phyloP scores from a whole-genome alignment of 2,329 filamentous ascomycete species.

The Diaporthe citrichinensis region DNA sequence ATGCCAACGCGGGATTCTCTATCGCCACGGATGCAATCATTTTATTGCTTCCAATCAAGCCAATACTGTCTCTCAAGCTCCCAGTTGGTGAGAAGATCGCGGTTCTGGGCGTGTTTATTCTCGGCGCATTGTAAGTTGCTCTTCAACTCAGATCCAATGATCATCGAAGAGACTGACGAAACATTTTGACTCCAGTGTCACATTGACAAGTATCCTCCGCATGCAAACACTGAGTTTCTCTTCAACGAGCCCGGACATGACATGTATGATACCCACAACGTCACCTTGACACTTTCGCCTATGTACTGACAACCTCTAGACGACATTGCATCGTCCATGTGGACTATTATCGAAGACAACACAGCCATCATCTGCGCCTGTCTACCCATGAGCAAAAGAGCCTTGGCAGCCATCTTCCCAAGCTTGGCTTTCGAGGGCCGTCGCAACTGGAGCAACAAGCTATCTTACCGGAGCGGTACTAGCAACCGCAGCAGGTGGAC shows the following conservation, averaged over 20 bases:
- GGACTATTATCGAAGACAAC: constrained; percentile 29
- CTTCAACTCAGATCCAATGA: too few relatives aligned
- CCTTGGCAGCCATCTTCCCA: not conserved
- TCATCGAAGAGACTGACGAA: not conserved
- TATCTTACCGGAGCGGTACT: not conserved
- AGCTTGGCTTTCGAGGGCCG: not conserved
- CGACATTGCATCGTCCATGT: constrained; percentile 25
- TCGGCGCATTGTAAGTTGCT: constrained; percentile 7
- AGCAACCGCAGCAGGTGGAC: constrained; percentile 13
- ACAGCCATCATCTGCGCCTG: constrained; percentile 26
- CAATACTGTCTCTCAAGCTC: constrained; percentile 19
- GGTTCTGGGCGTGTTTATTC: not conserved
- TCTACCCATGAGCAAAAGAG: constrained; percentile 3
- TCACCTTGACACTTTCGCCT: not conserved
- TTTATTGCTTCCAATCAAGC: constrained; percentile 1
- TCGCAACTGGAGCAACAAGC: not conserved
- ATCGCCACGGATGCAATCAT: constrained; percentile 11
- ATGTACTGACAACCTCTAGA: not conserved
- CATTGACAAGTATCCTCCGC: constrained; percentile 20
- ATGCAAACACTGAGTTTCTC: constrained; percentile 25
- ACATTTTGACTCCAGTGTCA: not conserved
- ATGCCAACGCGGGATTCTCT: constrained; percentile 22
- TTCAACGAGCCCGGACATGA: not conserved
- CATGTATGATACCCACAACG: not conserved
- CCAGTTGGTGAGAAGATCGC: constrained; percentile 14